Evolutionary conservation across 1,139 yeast genomes (phyloP), one percentile per base, ranked within the genome.

Genomic region (Lodderomyces jiufengensis): DNA sequence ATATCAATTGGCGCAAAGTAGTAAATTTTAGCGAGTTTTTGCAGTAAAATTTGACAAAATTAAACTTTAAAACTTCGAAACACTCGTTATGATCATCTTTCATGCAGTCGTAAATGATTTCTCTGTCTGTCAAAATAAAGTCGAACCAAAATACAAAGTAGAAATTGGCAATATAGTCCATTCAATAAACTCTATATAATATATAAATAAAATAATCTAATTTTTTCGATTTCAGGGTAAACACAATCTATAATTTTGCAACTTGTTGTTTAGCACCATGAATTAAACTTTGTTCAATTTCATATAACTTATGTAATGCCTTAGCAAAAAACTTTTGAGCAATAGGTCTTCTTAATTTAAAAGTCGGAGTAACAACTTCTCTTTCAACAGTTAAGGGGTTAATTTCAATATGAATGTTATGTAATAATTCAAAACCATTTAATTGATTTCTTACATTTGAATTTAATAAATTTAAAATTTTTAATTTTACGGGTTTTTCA

Each of bases 351-450:
- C 61, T 60, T 38, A 64, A 47, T 45, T 65, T 64, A 45, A 59
- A 54, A 0, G 70, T 65, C 2, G 71, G 70, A 1, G 71, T 64
- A 10, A 65, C 63, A n/a, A 64, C 65, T 31, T 61, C 57, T 11
- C 62, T 45, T 41, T 61, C 70, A 16, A 65, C 54, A 9, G 63
- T 63, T 39, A 65, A 55, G 5, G 70, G 68, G 36, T 64, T 59
- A 34, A 55, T 46, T 22, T 57, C 69, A 27, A 64, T 53, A 37
- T 54, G 54, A 24, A 65, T 49, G 37, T 65, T 65, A 40, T 62
- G 66, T 16, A 65, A 42, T 15, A 48, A 51, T 41, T 65, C 70
- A 35, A 55, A 53, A 3, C 66, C 57, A 37, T 51, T 55, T 31
- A 63, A 46, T 43, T 41, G 45, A 31, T 36, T 37, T 2, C 42